Evolutionary conservation across 139 green algal genomes (phyloP).

Genomic region (Ettlia oleoabundans): DNA sequence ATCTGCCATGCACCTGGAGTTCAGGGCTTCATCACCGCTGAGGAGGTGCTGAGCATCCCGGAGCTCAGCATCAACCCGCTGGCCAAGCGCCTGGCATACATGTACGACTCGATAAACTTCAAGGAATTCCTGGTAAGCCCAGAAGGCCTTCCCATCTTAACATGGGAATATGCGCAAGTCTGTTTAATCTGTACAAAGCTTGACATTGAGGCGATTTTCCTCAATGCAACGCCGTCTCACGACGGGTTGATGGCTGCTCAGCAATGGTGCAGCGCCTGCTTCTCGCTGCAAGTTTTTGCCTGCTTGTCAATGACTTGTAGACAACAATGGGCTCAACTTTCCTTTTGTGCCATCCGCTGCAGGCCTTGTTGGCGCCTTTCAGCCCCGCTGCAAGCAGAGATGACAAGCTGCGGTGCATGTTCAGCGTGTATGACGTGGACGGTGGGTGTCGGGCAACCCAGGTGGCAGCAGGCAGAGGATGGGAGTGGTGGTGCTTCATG

Average conservation of each 20-base stretch:
- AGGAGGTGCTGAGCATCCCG: slow-evolving; percentile 92
- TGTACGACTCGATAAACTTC: slow-evolving; percentile 94
- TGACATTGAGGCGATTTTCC: too few species aligned
- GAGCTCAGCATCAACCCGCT: slow-evolving; percentile 97
- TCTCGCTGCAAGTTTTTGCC: too few species aligned
- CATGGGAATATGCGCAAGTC: too few species aligned
- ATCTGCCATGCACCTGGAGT: too few species aligned
- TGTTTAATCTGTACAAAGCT: too few species aligned
- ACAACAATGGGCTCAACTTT: neutral
- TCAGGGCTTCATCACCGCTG: slow-evolving; percentile 86
- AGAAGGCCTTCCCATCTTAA: neutral
- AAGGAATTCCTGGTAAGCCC: slow-evolving; percentile 78
- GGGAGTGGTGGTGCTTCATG: too few species aligned
- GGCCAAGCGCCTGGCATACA: slow-evolving; percentile 72
- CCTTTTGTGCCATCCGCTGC: neutral
- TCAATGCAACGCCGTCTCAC: too few species aligned
- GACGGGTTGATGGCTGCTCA: too few species aligned
- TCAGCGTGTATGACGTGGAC: slow-evolving; percentile 86
- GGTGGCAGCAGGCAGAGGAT: neutral
- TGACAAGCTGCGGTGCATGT: slow-evolving; percentile 82
- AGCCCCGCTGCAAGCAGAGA: slow-evolving; percentile 65
- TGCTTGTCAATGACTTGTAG: neutral
- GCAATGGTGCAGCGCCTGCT: neutral
- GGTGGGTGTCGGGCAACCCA: slow-evolving; percentile 29
- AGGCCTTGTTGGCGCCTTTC: slow-evolving; percentile 80